A percentile compares a stretch with the other conserved stretches of the same genome.
These are phyloP conservation scores for Areca catechu DNA, from an alignment of 176 grass and related monocot genomes.

Conservation along the genomic window DNA sequence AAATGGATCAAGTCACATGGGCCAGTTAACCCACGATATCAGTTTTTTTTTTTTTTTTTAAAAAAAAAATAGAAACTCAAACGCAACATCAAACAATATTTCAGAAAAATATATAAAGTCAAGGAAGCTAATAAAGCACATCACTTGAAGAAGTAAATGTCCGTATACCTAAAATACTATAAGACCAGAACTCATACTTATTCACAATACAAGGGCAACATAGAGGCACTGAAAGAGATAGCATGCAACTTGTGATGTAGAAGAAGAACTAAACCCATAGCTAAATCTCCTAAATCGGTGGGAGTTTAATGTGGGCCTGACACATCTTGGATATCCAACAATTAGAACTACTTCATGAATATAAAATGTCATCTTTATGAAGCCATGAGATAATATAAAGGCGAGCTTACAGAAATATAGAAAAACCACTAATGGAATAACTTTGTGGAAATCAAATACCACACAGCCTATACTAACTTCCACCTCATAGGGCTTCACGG, in stretches of 20 bases:
- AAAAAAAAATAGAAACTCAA: too few relatives aligned
- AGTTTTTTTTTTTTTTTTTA: too few relatives aligned
- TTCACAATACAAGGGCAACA: not conserved
- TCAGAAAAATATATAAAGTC: too few relatives aligned
- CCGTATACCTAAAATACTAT: not conserved
- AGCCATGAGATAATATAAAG: not conserved
- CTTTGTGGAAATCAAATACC: too few relatives aligned
- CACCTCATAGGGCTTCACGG: too few relatives aligned
- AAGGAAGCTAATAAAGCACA: too few relatives aligned
- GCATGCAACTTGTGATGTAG: slow-evolving; percentile 17
- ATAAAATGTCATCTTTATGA: not conserved
- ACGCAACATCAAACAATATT: too few relatives aligned
- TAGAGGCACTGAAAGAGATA: not conserved
- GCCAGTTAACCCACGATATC: too few relatives aligned
- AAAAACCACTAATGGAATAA: too few relatives aligned
- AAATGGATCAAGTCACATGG: too few relatives aligned
- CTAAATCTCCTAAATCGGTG: slow-evolving; percentile 15
- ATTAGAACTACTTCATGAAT: slow-evolving; percentile 24
- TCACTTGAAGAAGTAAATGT: not conserved
- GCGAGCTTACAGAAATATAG: too few relatives aligned
- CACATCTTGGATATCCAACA: not conserved
- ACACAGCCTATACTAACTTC: too few relatives aligned
- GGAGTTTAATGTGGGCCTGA: not conserved
- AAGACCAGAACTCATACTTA: not conserved
- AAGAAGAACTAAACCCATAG: slow-evolving; percentile 19